Percentiles rank a stretch among this genome's conserved stretches.
These are phyloP conservation scores for Alisma plantagoaquatica DNA, from an alignment of 106 monocot genomes.

Conservation along the genomic window DNA sequence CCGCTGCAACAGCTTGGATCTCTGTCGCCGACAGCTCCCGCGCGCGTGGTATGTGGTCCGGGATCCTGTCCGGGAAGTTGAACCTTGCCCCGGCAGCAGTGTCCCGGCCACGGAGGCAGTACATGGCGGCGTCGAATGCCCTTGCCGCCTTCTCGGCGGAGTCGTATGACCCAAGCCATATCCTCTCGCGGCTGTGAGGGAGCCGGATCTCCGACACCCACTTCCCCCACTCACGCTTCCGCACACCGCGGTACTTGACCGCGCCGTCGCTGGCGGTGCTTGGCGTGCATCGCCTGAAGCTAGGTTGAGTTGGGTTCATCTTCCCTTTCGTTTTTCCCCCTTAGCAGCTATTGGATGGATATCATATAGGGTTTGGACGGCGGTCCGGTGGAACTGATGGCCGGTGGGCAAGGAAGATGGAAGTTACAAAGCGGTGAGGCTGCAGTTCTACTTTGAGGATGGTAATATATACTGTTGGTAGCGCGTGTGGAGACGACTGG, in stretches of 20 bases:
- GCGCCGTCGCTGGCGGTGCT: not conserved
- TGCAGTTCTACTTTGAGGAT: too few species aligned
- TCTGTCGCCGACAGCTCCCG: conserved; percentile 9
- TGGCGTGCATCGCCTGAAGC: too few species aligned
- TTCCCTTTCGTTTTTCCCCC: too few species aligned
- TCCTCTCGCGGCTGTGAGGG: conserved; percentile 40
- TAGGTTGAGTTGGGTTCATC: too few species aligned
- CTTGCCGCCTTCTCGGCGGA: conserved; percentile 47
- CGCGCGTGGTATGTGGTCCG: conserved; percentile 1
- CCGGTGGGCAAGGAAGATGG: too few species aligned
- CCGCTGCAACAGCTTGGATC: conserved; percentile 26
- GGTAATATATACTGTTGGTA: too few species aligned
- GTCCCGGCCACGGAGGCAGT: conserved; percentile 35
- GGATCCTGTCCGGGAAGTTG: conserved; percentile 25
- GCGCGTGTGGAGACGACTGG: too few species aligned
- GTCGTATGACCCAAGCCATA: conserved; percentile 53
- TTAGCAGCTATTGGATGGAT: too few species aligned
- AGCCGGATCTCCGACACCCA: too few species aligned
- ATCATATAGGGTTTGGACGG: too few species aligned
- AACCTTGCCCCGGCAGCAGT: conserved; percentile 18
- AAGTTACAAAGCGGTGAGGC: too few species aligned
- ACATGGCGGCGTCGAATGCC: conserved; percentile 53
- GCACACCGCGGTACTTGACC: conserved; percentile 35
- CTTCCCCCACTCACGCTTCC: conserved; percentile 61
- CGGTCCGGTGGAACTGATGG: too few species aligned